Conservation (phyloP, 306 rosid genomes). For the Rubus parviflorus region DNA sequence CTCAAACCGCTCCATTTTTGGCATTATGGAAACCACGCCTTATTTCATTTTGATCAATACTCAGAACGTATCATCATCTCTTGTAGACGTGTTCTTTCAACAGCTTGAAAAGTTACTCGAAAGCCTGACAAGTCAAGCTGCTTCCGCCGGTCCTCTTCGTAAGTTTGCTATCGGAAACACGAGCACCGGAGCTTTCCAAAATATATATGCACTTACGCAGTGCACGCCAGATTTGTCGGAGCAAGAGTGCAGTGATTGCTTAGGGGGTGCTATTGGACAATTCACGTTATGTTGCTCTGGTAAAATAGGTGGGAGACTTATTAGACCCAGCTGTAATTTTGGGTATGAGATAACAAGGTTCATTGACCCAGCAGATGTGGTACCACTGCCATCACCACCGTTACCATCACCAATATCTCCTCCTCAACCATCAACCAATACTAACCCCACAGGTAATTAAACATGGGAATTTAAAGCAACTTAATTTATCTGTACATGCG, state of each 20-base stretch:
- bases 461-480: background rate
- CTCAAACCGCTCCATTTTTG: constrained; percentile 13
- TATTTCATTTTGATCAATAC: background rate
- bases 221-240: constrained; percentile 33
- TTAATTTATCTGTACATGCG: too few species aligned
- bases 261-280: background rate
- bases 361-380: background rate
- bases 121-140: background rate
- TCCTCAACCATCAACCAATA: background rate
- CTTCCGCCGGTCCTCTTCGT: background rate
- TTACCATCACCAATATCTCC: background rate
- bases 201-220: constrained; percentile 7
- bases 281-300: background rate
- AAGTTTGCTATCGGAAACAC: constrained; percentile 4
- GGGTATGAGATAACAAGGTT: background rate
- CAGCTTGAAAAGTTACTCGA: background rate
- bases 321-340: constrained; percentile 19
- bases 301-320: background rate
- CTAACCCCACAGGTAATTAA: background rate
- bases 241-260: constrained; percentile 18
- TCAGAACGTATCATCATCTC: background rate
- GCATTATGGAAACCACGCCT: background rate
- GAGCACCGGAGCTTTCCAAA: background rate
- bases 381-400: background rate
- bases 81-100: background rate